Conservation (phyloP, 2,329 filamentous ascomycete species). For the Aspergillus ibericus region DNA sequence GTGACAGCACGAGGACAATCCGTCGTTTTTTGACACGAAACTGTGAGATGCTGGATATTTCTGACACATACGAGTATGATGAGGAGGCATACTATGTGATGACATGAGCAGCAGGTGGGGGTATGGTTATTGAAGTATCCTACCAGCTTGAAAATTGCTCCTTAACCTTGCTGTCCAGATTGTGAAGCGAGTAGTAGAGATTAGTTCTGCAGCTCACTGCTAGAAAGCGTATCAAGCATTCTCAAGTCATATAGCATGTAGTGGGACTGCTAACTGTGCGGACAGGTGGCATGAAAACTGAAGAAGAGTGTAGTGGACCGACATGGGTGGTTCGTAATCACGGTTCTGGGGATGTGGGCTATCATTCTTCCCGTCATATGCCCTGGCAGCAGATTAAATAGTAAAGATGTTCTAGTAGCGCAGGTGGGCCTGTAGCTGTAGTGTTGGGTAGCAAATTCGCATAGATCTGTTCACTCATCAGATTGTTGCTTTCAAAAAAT, state of each 20-base stretch:
- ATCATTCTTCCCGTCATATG: too few species aligned
- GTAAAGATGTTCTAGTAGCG: background rate
- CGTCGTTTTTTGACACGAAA: conserved; percentile 75
- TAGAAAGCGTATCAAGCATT: conserved; percentile 59
- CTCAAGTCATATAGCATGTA: conserved; percentile 74
- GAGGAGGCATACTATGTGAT: conserved; percentile 77
- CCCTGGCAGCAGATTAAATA: too few species aligned
- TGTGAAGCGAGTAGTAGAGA: conserved; percentile 28
- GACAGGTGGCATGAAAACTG: too few species aligned
- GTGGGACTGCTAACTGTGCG: conserved; percentile 76
- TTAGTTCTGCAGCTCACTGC: conserved; percentile 43
- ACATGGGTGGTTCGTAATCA: conserved; percentile 9
- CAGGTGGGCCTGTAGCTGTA: too few species aligned
- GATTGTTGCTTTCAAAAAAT: too few species aligned
- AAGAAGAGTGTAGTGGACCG: conserved; percentile 63
- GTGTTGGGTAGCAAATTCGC: too few species aligned
- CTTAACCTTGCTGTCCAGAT: conserved; percentile 75
- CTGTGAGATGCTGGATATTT: conserved; percentile 65
- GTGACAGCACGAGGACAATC: conserved; percentile 78
- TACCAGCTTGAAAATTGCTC: conserved; percentile 77
- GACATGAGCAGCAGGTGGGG: conserved; percentile 71
- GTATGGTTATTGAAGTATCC: conserved; percentile 78
- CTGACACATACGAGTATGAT: conserved; percentile 69
- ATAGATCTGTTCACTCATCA: too few species aligned
- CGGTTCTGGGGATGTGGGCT: conserved; percentile 4